Evolutionary conservation across 441 rosid species (phyloP).

Genomic region (Manihot esculenta): DNA sequence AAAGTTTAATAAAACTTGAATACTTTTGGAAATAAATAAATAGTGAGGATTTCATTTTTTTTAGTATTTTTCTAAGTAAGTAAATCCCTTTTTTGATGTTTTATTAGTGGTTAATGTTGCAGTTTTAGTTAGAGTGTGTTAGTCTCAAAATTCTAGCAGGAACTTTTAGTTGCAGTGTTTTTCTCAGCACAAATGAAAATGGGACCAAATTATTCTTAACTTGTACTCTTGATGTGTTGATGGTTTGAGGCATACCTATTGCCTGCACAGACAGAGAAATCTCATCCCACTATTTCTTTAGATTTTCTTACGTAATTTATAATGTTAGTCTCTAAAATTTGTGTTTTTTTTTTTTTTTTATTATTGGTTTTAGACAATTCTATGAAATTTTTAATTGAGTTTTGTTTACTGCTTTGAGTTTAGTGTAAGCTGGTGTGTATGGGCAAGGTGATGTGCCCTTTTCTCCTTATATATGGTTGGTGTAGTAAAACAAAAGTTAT

Average conservation of each 20-base stretch:
- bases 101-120: no score
- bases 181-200: conserved; percentile 26
- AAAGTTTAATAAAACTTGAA: no score
- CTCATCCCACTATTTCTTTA: conserved; percentile 42
- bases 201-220: conserved; percentile 58
- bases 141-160: background rate
- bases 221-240: conserved; percentile 51
- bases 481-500: background rate
- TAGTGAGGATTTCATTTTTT: no score
- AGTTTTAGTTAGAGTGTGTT: background rate
- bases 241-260: conserved; percentile 52
- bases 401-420: background rate
- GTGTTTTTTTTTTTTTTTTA: no score
- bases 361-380: no score
- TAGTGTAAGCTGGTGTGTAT: background rate
- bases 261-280: conserved; percentile 72
- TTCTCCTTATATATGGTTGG: background rate
- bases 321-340: no score
- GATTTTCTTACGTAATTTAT: no score
- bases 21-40: no score
- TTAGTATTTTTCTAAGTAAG: no score
- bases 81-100: no score
- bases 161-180: conserved; percentile 42
- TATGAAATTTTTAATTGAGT: background rate
- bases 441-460: background rate